Percentiles rank a stretch among this genome's conserved stretches.
phyloP scores from a whole-genome alignment of 495 filamentous ascomycete species.

The Penicillium steckii region DNA sequence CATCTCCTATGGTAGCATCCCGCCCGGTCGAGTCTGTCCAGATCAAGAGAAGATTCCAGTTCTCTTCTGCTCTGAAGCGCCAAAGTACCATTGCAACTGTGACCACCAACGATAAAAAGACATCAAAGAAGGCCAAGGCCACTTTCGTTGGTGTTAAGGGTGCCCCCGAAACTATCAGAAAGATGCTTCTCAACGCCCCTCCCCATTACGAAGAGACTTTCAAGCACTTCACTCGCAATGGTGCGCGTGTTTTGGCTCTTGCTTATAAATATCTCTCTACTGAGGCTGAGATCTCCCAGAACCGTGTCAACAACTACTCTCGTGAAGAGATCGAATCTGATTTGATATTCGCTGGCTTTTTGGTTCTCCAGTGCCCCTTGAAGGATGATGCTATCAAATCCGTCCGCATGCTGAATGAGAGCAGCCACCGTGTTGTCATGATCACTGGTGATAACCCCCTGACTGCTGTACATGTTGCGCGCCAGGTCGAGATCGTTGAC shows the following conservation, averaged over 20 bases:
- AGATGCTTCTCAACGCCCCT: slow-evolving; percentile 82
- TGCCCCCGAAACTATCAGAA: slow-evolving; percentile 92
- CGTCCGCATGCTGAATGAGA: slow-evolving; percentile 97
- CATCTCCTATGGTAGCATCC: slow-evolving; percentile 44
- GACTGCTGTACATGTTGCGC: slow-evolving; percentile 93
- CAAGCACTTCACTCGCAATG: slow-evolving; percentile 95
- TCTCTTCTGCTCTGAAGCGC: slow-evolving; percentile 93
- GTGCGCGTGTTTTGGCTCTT: slow-evolving; percentile 88
- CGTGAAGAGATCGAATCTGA: slow-evolving; percentile 88
- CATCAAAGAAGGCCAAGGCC: slow-evolving; percentile 67
- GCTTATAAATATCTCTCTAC: slow-evolving; percentile 86
- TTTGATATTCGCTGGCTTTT: slow-evolving; percentile 82
- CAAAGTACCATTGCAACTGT: slow-evolving; percentile 92
- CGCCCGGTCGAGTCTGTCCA: slow-evolving; percentile 68
- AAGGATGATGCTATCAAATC: slow-evolving; percentile 95
- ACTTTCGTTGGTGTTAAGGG: slow-evolving; percentile 97
- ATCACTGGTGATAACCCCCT: slow-evolving; percentile 98
- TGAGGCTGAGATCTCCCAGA: slow-evolving; percentile 76
- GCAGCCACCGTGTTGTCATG: slow-evolving; percentile 97
- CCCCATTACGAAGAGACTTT: slow-evolving; percentile 95
- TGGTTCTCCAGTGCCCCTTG: slow-evolving; percentile 91
- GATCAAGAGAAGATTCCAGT: slow-evolving; percentile 95
- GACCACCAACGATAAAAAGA: slow-evolving; percentile 61
- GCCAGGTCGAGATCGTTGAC: slow-evolving; percentile 96
- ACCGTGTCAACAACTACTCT: slow-evolving; percentile 86